A percentile compares a stretch with the other conserved stretches of the same genome.
Evolutionary conservation across 192 early-diverging fungal genomes (phyloP).

Genomic region (Dissophora globulifera): DNA sequence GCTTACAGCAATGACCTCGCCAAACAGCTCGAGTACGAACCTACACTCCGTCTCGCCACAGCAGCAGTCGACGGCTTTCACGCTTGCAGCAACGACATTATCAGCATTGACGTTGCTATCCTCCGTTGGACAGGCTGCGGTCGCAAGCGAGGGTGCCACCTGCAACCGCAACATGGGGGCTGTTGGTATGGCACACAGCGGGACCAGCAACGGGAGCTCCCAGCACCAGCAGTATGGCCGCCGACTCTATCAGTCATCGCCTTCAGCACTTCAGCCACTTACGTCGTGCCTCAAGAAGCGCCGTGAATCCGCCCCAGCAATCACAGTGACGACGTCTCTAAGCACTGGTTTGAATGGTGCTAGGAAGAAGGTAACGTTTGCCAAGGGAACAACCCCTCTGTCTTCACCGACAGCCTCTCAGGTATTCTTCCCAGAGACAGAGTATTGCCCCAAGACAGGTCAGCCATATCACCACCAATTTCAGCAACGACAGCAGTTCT

Average conservation of each 20-base stretch:
- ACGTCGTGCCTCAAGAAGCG: constrained; percentile 38
- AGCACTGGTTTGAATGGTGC: background rate
- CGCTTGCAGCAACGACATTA: constrained; percentile 26
- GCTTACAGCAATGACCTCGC: background rate
- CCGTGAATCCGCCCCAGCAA: background rate
- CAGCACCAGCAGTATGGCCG: background rate
- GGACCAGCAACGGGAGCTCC: background rate
- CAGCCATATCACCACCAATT: background rate
- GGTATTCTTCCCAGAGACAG: constrained; percentile 5
- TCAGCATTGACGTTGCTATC: constrained; percentile 30
- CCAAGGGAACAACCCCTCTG: constrained; percentile 33
- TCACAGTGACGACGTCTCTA: background rate
- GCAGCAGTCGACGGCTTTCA: constrained; percentile 36
- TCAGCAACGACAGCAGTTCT: background rate
- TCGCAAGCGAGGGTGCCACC: background rate
- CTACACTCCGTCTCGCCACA: constrained; percentile 1
- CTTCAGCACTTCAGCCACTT: constrained; percentile 1
- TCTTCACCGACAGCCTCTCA: constrained; percentile 30
- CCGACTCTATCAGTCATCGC: background rate
- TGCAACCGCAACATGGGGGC: too few species aligned
- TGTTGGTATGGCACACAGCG: background rate
- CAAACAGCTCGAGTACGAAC: constrained; percentile 15
- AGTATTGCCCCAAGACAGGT: background rate
- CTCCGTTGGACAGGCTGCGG: constrained; percentile 19
- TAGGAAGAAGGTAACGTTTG: constrained; percentile 36